Evolutionary conservation across 371 early-diverging fungal species (phyloP).

Genomic region (Mortierella sp.): DNA sequence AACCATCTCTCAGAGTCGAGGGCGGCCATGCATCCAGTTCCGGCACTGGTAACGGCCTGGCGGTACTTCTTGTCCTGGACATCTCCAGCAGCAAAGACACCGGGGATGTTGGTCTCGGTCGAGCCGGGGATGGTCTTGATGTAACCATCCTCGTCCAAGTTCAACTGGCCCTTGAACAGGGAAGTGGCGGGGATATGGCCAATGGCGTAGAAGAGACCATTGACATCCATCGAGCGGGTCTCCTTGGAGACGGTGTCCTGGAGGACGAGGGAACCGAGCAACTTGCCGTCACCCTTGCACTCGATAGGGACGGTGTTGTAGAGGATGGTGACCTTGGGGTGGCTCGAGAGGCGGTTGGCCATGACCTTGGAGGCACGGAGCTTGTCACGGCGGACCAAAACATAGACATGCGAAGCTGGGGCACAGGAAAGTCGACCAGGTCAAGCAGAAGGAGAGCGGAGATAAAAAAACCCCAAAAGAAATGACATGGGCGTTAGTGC

Average conservation of each 20-base stretch:
- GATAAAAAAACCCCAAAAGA: conserved; percentile 34
- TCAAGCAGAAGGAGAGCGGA: background rate
- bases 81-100: conserved; percentile 99
- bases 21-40: conserved; percentile 96
- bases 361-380: conserved; percentile 98
- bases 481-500: background rate
- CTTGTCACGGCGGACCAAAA: conserved; percentile 96
- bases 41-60: conserved; percentile 81
- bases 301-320: conserved; percentile 92
- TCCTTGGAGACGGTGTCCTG: conserved; percentile 79
- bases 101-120: conserved; percentile 87
- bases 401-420: conserved; percentile 89
- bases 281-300: conserved; percentile 86
- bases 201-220: conserved; percentile 99
- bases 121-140: conserved; percentile 88
- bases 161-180: conserved; percentile 81
- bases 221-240: conserved; percentile 77
- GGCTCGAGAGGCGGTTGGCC: conserved; percentile 86
- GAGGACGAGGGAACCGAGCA: conserved; percentile 82
- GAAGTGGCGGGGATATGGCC: conserved; percentile 96
- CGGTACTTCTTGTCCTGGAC: conserved; percentile 98
- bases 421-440: background rate
- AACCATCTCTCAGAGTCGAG: conserved; percentile 90
- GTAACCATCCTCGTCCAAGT: conserved; percentile 91
- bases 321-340: conserved; percentile 93